phyloP scores from a whole-genome alignment of 345 rosid genomes.

The Gossypium stocksii region DNA sequence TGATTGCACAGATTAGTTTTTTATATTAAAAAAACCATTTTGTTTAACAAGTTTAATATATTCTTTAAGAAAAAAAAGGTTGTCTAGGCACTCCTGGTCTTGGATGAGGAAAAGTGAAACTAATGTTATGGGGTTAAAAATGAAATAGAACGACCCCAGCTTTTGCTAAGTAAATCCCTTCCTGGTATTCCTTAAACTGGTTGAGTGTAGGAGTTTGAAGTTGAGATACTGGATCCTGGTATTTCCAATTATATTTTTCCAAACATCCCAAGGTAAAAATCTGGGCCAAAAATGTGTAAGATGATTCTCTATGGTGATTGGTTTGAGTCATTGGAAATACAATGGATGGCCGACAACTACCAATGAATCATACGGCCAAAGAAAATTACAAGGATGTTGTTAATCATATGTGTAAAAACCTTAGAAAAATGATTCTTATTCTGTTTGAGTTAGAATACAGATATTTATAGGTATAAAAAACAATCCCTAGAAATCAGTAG shows the following conservation, averaged over 20 bases:
- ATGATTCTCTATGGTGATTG: not conserved
- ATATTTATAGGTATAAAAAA: too few relatives aligned
- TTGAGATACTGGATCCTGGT: not conserved
- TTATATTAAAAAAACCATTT: not conserved
- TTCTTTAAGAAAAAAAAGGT: not conserved
- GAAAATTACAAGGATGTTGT: not conserved
- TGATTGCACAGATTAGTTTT: not conserved
- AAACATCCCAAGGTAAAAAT: not conserved
- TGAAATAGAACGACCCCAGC: not conserved
- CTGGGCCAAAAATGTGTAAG: not conserved
- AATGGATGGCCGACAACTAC: not conserved
- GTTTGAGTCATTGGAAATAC: not conserved
- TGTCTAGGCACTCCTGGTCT: not conserved
- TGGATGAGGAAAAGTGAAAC: not conserved
- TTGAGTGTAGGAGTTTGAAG: not conserved
- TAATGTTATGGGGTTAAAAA: not conserved
- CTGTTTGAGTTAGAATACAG: too few relatives aligned
- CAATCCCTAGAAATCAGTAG: too few relatives aligned
- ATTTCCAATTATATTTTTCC: constrained; percentile 2
- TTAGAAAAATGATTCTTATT: too few relatives aligned
- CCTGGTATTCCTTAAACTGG: not conserved
- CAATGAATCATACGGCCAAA: not conserved
- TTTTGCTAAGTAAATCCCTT: not conserved
- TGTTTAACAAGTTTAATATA: not conserved
- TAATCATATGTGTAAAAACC: too few relatives aligned